phyloP scores from a whole-genome alignment of 2,329 filamentous ascomycete genomes.

The Fonsecaea monophora region DNA sequence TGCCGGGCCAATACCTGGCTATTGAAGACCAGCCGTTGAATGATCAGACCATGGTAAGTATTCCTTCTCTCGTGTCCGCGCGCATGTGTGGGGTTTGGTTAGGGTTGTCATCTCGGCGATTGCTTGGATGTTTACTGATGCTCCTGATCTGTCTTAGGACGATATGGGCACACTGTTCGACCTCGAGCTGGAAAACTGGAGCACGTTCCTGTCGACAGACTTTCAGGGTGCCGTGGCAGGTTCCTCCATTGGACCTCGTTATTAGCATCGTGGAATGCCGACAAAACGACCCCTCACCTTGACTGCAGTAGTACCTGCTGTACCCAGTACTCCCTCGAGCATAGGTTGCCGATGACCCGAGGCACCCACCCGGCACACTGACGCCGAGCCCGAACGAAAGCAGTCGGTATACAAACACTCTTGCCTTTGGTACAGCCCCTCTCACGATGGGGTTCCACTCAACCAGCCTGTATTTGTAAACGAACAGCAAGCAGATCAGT shows the following conservation, averaged over 20 bases:
- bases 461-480: too few relatives aligned
- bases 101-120: too few relatives aligned
- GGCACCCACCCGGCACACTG: too few relatives aligned
- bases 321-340: too few relatives aligned
- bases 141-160: neutral
- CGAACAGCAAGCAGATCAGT: too few relatives aligned
- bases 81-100: neutral
- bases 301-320: too few relatives aligned
- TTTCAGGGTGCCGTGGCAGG: neutral
- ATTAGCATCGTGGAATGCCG: neutral
- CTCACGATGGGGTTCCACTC: too few relatives aligned
- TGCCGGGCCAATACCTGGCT: neutral
- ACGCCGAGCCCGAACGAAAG: too few relatives aligned
- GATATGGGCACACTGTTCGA: neutral
- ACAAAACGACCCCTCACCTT: too few relatives aligned
- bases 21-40: neutral
- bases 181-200: slow-evolving; percentile 3
- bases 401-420: too few relatives aligned
- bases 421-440: too few relatives aligned
- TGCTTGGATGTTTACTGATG: neutral
- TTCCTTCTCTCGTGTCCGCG: neutral
- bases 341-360: too few relatives aligned
- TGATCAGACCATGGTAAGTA: neutral
- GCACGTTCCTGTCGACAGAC: neutral
- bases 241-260: neutral